Percentiles rank a stretch among this genome's conserved stretches.
Conservation (phyloP, 176 grass and related monocot genomes). For the Secale cereale region DNA sequence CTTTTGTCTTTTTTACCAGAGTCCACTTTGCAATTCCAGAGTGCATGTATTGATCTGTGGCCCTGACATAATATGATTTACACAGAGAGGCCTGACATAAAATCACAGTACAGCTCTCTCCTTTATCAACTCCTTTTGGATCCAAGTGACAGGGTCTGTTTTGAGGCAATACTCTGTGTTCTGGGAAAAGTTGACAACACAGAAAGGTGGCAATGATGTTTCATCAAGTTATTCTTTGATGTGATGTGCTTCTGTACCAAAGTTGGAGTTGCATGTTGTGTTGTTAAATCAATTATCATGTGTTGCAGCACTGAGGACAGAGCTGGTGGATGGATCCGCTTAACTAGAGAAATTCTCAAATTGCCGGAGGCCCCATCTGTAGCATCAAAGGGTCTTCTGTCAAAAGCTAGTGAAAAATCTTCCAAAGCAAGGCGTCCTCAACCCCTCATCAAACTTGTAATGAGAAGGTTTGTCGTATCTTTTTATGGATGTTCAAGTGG, state of each 20-base stretch:
- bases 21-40: constrained; percentile 16
- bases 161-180: constrained; percentile 97
- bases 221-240: neutral
- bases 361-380: constrained; percentile 97
- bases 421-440: constrained; percentile 91
- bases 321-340: constrained; percentile 94
- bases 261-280: neutral
- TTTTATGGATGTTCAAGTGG: constrained; percentile 12
- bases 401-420: constrained; percentile 84
- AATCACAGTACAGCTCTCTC: constrained; percentile 86
- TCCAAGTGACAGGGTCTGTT: constrained; percentile 98
- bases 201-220: constrained; percentile 58
- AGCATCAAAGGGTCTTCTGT: constrained; percentile 53
- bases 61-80: constrained; percentile 43
- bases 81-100: constrained; percentile 95
- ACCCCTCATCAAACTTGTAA: constrained; percentile 90
- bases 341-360: constrained; percentile 98
- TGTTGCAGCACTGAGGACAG: constrained; percentile 83
- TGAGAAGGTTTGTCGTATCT: constrained; percentile 67
- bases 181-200: constrained; percentile 94
- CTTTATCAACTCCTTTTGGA: constrained; percentile 99
- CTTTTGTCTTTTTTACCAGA: constrained; percentile 23
- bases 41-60: constrained; percentile 14
- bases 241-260: neutral
- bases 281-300: constrained; percentile 14